These are phyloP conservation scores for Ordospora pajunii DNA, from an alignment of 371 early-diverging fungal genomes.

Conservation along the genomic window DNA sequence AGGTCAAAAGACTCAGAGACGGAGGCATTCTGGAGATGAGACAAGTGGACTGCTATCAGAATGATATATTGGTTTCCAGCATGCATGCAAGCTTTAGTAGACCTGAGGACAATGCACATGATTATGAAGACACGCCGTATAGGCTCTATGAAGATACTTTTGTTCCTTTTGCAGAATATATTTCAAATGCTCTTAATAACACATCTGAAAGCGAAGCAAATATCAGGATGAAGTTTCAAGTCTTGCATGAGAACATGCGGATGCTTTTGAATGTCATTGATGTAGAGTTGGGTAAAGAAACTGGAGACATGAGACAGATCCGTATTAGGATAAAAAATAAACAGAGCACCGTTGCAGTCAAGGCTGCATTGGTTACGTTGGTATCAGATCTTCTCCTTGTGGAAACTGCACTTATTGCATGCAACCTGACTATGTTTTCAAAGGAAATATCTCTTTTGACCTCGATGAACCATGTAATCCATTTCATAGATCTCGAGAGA, in stretches of 20 bases:
- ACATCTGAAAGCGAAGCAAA: neutral
- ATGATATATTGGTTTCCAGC: neutral
- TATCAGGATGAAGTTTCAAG: neutral
- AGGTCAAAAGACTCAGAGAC: constrained; percentile 4
- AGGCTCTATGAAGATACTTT: neutral
- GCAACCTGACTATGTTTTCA: constrained; percentile 24
- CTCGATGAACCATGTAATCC: constrained; percentile 31
- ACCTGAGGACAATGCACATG: neutral
- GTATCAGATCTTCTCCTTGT: constrained; percentile 24
- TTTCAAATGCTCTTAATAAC: neutral
- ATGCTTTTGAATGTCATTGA: constrained; percentile 11
- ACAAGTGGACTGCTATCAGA: constrained; percentile 14
- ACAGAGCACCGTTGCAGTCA: neutral
- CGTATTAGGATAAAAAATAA: constrained; percentile 2
- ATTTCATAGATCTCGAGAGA: constrained; percentile 14
- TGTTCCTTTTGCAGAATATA: constrained; percentile 7
- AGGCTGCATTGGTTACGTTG: constrained; percentile 10
- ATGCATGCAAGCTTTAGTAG: neutral
- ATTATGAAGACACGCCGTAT: neutral
- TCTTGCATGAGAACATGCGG: constrained; percentile 1
- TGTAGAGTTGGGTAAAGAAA: constrained; percentile 13
- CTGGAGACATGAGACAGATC: constrained; percentile 31
- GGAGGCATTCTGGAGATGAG: constrained; percentile 16
- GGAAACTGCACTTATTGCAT: constrained; percentile 31
- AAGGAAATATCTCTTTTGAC: constrained; percentile 7